These are phyloP conservation scores for Carallia pectinifolia DNA, from an alignment of 345 rosid species.

Conservation along the genomic window DNA sequence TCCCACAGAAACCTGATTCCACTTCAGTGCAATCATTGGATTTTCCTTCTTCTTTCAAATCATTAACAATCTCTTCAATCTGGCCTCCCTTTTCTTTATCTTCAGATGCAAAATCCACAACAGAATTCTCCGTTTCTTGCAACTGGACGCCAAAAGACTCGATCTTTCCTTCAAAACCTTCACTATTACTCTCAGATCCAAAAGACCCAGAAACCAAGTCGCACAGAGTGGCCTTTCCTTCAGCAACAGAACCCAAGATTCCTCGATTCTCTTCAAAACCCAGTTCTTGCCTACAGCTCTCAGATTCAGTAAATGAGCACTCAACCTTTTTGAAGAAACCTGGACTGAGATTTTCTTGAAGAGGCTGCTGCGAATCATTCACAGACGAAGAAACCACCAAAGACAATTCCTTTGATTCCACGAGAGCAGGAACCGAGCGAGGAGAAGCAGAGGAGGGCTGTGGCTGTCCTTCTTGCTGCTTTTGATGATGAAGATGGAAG, in stretches of 20 bases:
- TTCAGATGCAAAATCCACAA: slow-evolving; percentile 12
- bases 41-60: background rate
- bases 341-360: slow-evolving; percentile 21
- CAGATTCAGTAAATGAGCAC: slow-evolving; percentile 19
- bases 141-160: slow-evolving; percentile 11
- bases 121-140: slow-evolving; percentile 12
- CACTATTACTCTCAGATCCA: background rate
- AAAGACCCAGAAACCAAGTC: slow-evolving; percentile 27
- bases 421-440: background rate
- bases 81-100: background rate
- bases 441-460: background rate
- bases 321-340: slow-evolving; percentile 23
- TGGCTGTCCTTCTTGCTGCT: background rate
- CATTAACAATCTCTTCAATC: slow-evolving; percentile 10
- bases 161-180: slow-evolving; percentile 20
- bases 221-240: slow-evolving; percentile 12
- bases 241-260: slow-evolving; percentile 7
- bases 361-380: slow-evolving; percentile 14
- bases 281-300: slow-evolving; percentile 4
- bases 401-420: slow-evolving; percentile 17
- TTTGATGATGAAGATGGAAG: background rate
- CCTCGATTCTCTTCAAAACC: slow-evolving; percentile 30
- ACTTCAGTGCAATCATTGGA: slow-evolving; percentile 13
- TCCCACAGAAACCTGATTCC: slow-evolving; percentile 21
- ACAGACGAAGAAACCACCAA: slow-evolving; percentile 13